phyloP scores from a whole-genome alignment of 1,284 basidiomycete species.

The Tetrapyrgos nigripes region DNA sequence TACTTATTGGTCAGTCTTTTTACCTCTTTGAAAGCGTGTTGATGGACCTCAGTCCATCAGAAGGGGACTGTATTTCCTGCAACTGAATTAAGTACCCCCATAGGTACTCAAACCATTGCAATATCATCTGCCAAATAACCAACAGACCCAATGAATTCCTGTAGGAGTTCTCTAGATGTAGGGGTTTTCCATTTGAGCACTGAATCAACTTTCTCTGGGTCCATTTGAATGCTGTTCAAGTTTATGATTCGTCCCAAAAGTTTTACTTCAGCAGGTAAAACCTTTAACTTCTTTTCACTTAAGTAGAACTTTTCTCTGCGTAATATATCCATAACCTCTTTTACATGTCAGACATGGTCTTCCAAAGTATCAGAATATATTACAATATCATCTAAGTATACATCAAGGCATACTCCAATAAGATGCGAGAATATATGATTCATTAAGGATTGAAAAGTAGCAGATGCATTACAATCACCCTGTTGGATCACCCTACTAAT shows the following conservation, averaged over 20 bases:
- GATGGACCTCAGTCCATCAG: conserved; percentile 24
- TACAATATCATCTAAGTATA: conserved; percentile 38
- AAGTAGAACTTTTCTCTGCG: conserved; percentile 30
- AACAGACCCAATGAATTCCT: conserved; percentile 22
- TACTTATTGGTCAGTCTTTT: conserved; percentile 11
- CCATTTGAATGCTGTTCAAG: conserved; percentile 25
- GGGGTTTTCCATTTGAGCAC: background rate
- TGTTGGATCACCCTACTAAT: conserved; percentile 34
- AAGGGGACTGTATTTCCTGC: conserved; percentile 21
- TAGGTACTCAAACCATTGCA: conserved; percentile 14
- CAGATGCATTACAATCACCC: conserved; percentile 35
- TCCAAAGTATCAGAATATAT: conserved; percentile 31
- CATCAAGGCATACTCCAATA: conserved; percentile 34
- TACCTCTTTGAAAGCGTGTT: conserved; percentile 28
- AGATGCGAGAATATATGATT: conserved; percentile 32
- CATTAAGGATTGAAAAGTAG: conserved; percentile 33
- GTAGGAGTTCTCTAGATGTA: conserved; percentile 9
- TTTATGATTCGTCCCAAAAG: conserved; percentile 32
- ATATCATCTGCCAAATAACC: conserved; percentile 26
- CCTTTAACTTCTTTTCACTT: conserved; percentile 29
- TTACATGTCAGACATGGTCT: conserved; percentile 33
- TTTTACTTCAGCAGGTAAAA: conserved; percentile 27
- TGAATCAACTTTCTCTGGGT: conserved; percentile 6
- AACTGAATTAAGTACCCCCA: conserved; percentile 23
- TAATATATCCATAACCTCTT: conserved; percentile 26